These are phyloP conservation scores for Tricholoma terreum DNA, from an alignment of 768 basidiomycete species.

Conservation along the genomic window DNA sequence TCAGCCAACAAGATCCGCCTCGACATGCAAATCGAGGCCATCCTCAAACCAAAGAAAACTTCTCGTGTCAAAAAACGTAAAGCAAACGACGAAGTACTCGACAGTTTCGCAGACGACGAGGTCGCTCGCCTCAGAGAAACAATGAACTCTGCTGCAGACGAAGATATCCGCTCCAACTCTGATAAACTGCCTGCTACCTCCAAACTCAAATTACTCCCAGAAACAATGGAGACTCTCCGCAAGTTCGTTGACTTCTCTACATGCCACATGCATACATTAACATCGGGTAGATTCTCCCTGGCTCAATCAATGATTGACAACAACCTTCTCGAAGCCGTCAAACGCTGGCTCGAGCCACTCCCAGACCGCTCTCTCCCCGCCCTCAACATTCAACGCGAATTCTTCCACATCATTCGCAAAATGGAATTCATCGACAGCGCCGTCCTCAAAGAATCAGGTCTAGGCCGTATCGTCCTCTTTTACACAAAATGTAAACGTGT, in stretches of 20 bases:
- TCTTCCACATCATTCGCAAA: conserved; percentile 79
- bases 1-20: conserved; percentile 74
- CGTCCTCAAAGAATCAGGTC: conserved; percentile 85
- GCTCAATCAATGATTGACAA: conserved; percentile 94
- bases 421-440: conserved; percentile 91
- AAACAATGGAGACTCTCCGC: conserved; percentile 89
- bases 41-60: conserved; percentile 76
- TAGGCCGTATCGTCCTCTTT: conserved; percentile 89
- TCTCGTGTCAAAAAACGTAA: conserved; percentile 71
- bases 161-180: conserved; percentile 77
- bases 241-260: too few relatives aligned
- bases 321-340: conserved; percentile 87
- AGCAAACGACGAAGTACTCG: conserved; percentile 76
- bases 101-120: conserved; percentile 86
- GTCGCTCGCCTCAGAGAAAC: conserved; percentile 83
- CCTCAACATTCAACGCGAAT: conserved; percentile 90
- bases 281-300: conserved; percentile 61
- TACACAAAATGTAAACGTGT: conserved; percentile 96
- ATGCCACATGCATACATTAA: too few relatives aligned
- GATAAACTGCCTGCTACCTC: conserved; percentile 78
- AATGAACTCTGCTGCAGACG: conserved; percentile 85
- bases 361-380: conserved; percentile 91
- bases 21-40: conserved; percentile 83
- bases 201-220: conserved; percentile 82
- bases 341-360: conserved; percentile 91